Evolutionary conservation across 2,329 filamentous ascomycete species (phyloP), one percentile per base, ranked within the genome.

Genomic region (Xenosphaeropsis pyriputrescens): DNA sequence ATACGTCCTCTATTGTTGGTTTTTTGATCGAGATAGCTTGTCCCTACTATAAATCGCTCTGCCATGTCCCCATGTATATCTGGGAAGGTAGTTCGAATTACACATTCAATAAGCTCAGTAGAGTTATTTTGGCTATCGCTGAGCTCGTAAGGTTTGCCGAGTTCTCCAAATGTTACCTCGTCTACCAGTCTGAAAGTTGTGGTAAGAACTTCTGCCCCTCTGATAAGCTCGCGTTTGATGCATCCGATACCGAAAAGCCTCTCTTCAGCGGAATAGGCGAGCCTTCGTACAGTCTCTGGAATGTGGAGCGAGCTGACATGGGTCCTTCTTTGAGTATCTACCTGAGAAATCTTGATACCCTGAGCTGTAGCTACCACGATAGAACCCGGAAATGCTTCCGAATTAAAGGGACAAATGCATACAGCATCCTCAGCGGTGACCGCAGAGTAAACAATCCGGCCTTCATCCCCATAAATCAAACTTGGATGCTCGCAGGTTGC

Each of bases 401-500:
- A 70, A 54, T 95, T 73, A 52, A 98, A 93, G 0, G 81, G 71
- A 43, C 84, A 91, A 5, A 96, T 78, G 35, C 75, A 79, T 1
- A 78, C 79, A 1, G 85, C 84, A 44, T 86, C 79, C 43, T 94
- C 84, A 2, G 88, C 85, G 11, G 89, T 94, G 2, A 95, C 85
- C 2, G 91, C 88, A 4, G 88, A 94, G 60, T 93, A 98, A 1
- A 94, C 76, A 31, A 95, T 80, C 16, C 88, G 73, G 1, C 83
- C 85, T 53, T 95, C 86, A 0, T 79, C 77, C 7, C 82, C 83
- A 53, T 98, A 95, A 35, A 98, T 94, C 39, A 98, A 61, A 45
- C 85, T 95, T 0, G 91, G 84, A 52, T 95, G 85, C 50, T 98
- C 91, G 40, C 86, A 94, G 0, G 85, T 93, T 1, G 86, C 85